Base-by-base conservation (phyloP, 352 stramenopile genomes). In the Phytophthora constricta region DNA sequence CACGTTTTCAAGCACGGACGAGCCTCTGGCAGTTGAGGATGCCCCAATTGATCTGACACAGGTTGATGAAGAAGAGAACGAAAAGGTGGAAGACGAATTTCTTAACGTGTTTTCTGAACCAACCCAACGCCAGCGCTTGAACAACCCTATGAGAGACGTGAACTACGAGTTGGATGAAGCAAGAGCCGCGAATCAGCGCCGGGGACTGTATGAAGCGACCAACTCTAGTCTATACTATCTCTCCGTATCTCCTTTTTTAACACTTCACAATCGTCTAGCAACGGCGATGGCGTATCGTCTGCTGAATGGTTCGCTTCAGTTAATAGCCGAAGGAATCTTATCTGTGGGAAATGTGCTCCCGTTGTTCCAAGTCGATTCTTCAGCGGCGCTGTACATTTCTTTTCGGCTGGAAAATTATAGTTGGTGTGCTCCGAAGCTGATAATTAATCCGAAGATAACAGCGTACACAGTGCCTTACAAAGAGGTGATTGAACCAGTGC, bases 391-490 rank as follows among this genome's bases (percentile, higher is more conserved):
- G 33, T 96, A 91, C 56, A 68, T 95, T 22, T 95, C 89, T 8
- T 95, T 95, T 37, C 84, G 89, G 27, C 53, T 96, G 39, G 89
- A 95, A 55, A 96, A 96, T 51, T 96, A 96, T 72, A 93, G 85
- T 48, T 96, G 89, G 89, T 95, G 87, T 62, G 64, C 76, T 17
- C 87, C 87, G 7, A 92, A 91, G 50, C 49, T 88, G 60, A 85
- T 95, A 34, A 81, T 96, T 41, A 91, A 93, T 42, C 81, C 87
- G 2, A 94, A 94, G 43, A 72, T 68, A 37, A 85, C 72, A 13
- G 73, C 75, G 3, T 93, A 92, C 47, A 79, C 75, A 0, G 68
- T 95, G 20, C 88, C 88, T 3, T 95, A 91, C 76, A 95, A 95
- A 63, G 87, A 96, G 28, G 47, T 63, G 5, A 86, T 90, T 49